Base-by-base conservation (phyloP, 305 asterid species). In the Caryopteris hybrid region DNA sequence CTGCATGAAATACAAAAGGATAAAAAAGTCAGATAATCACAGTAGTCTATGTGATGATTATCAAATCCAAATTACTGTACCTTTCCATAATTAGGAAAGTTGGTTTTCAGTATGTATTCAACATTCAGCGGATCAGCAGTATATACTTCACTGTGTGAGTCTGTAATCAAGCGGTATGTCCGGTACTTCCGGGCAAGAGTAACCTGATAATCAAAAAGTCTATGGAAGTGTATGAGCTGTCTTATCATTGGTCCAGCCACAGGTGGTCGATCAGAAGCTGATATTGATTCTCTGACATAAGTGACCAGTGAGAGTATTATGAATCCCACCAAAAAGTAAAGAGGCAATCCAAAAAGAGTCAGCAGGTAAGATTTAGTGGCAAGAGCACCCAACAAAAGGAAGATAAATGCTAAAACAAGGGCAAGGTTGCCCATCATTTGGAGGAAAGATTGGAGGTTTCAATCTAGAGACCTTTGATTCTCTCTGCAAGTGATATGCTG, bases 51-150 rank as follows among this genome's bases (percentile, higher is more conserved):
- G 52, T 2, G 60, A 36, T 18, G 13, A 55, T 8, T 12, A 1
- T 52, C n/a, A 27, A 55, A 39, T 23, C 42, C 39, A 39, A 61
- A 11, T 46, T 51, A 47, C 57, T 23, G 17, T 74, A 80, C 85
- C 85, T 80, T 77, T 53, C 80, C 80, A 60, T 71, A 80, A 50
- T 80, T 80, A 36, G 68, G 64, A 45, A 80, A 80, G 58, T 76
- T 80, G 55, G 82, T 76, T 64, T 76, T 76, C 34, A 80, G 68
- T 34, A 80, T 21, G 65, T 73, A 64, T 45, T 80, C 79, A 5
- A 80, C 68, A 63, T 77, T 77, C 11, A 36, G 54, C 4, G 82
- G 82, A 61, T 80, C 85, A 4, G 71, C 77, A 38, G 82, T 80
- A 50, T 80, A 80, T n/a, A 80, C 50, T 36, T 74, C 82, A 71